These are phyloP conservation scores for Citrus reticulata DNA, from an alignment of 345 rosid species.

Conservation along the genomic window DNA sequence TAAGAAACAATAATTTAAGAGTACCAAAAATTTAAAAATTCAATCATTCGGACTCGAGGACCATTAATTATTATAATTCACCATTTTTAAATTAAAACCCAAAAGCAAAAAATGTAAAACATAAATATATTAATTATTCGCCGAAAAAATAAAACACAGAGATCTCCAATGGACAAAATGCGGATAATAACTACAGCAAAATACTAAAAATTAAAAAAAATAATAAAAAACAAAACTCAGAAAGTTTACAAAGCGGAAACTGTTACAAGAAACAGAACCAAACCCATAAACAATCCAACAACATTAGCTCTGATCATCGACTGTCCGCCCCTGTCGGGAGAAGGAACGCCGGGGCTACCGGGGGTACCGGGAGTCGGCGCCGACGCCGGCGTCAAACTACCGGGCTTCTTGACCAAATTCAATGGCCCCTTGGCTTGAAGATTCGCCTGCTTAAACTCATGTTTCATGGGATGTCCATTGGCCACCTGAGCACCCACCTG, in stretches of 20 bases:
- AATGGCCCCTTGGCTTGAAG: constrained; percentile 23
- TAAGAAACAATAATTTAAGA: too few relatives aligned
- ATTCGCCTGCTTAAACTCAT: constrained; percentile 24
- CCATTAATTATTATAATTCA: too few relatives aligned
- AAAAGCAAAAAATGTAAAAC: background rate
- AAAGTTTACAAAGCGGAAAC: background rate
- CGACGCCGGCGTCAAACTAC: background rate
- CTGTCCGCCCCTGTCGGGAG: background rate
- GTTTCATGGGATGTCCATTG: constrained; percentile 27
- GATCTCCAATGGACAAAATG: background rate
- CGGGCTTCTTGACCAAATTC: constrained; percentile 15
- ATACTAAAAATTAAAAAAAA: background rate
- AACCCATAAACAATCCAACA: background rate
- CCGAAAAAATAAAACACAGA: background rate
- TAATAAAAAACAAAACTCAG: background rate
- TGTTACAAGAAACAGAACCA: background rate
- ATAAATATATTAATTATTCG: background rate
- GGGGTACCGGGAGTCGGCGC: background rate
- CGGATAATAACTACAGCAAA: background rate
- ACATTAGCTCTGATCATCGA: background rate
- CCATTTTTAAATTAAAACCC: too few relatives aligned
- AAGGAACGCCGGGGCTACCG: background rate
- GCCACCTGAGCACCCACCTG: constrained; percentile 59
- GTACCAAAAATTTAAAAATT: too few relatives aligned
- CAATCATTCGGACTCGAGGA: too few relatives aligned